Base-by-base conservation (phyloP, 139 green algal species). In the Chlamydomonas eustigma region DNA sequence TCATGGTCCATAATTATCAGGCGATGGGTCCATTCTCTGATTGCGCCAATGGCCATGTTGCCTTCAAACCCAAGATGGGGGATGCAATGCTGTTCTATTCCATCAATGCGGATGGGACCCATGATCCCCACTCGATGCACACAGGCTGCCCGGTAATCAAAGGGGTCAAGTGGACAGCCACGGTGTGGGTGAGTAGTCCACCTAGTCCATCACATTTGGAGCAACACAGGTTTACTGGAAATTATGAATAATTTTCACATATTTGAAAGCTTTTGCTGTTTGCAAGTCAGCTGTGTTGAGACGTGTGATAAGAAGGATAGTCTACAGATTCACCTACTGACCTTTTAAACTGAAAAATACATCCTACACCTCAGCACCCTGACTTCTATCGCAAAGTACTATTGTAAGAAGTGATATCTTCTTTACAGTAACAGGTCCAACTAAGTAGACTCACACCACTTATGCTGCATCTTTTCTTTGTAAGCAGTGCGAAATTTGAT, bases 71-170 rank as follows among this genome's bases (percentile, higher is more conserved):
- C 22, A 85, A 86, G 71, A 72, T 72, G 3, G 81, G 78, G 3
- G 82, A 87, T 51, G 82, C 76, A 25, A 70, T 84, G 38, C 82
- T 87, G 4, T 87, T 87, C 76, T 87, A 87, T 71, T 75, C 68
- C 6, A 51, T 64, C 68, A 37, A 37, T 3, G 8, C 65, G n/a
- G 52, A 72, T 22, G 65, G 65, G 33, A 75, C 68, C 6, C 38
- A 51, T 32, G 86, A 91, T 64, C 51, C 73, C 22, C 35, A 69
- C 6, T 73, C 35, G 5, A 68, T 88, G 81, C 85, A 90, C 78
- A 83, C 83, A 2, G 85, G 90, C 64, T 97, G 92, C 81, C 92
- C 92, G 1, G 87, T 94, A 12, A 69, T 91, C 2, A 64, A 81
- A 28, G 91, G 92, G 1, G 73, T 88, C 73, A 96, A 96, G 81